Percentiles rank a stretch among this genome's conserved stretches.
These are phyloP conservation scores for Mrakia frigida DNA, from an alignment of 768 basidiomycete genomes.

Conservation along the genomic window DNA sequence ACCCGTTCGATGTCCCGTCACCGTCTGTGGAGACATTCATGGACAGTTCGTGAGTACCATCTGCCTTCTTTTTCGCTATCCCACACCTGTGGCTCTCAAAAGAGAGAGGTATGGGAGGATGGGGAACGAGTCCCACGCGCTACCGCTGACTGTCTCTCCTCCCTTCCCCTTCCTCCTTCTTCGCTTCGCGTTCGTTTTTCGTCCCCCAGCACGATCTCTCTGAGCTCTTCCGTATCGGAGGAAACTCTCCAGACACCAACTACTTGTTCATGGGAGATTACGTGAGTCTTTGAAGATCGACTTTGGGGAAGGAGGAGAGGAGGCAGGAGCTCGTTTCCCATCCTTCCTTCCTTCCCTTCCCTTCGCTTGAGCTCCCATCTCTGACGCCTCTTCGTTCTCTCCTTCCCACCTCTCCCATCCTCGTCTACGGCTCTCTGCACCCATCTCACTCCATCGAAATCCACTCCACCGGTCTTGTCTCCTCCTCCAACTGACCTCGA, in stretches of 20 bases:
- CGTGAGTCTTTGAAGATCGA: slow-evolving; percentile 43
- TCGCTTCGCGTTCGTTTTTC: background rate
- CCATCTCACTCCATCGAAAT: too few relatives aligned
- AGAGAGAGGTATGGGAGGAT: background rate
- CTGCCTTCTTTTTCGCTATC: background rate
- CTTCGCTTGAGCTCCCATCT: background rate
- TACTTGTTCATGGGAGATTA: slow-evolving; percentile 99
- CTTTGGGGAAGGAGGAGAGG: background rate
- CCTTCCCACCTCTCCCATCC: background rate
- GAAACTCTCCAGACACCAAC: slow-evolving; percentile 97
- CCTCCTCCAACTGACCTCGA: background rate
- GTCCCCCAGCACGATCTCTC: slow-evolving; percentile 91
- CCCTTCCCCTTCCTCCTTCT: background rate
- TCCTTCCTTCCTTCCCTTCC: background rate
- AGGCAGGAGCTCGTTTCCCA: background rate
- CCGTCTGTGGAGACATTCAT: slow-evolving; percentile 98
- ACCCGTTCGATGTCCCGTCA: slow-evolving; percentile 96
- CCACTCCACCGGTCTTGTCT: too few relatives aligned
- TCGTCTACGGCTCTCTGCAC: too few relatives aligned
- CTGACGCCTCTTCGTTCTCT: background rate
- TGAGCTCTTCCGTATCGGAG: slow-evolving; percentile 96
- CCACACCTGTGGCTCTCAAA: background rate
- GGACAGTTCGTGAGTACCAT: slow-evolving; percentile 88
- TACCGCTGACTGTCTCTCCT: background rate
- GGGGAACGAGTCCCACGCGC: background rate